Conservation (phyloP, 768 basidiomycete species). For the Butyriboletus loyo region DNA sequence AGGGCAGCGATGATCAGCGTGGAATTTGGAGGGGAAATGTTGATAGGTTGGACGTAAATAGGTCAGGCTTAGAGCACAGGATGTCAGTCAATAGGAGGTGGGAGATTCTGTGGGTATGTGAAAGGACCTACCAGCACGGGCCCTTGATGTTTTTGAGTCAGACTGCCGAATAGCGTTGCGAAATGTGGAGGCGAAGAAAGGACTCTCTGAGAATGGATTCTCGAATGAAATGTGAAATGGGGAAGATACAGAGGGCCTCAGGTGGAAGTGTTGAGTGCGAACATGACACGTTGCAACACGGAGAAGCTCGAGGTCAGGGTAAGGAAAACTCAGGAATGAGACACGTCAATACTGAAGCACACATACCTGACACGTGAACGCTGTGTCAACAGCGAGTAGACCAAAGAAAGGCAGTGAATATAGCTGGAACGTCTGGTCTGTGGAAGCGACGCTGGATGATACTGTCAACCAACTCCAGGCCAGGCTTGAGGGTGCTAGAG, state of each 20-base stretch:
- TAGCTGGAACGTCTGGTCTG: background rate
- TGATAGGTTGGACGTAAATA: background rate
- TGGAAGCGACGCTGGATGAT: background rate
- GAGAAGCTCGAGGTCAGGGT: background rate
- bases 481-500: background rate
- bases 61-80: background rate
- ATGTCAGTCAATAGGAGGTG: background rate
- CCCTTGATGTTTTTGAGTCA: background rate
- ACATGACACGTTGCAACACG: background rate
- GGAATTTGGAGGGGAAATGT: background rate
- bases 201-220: background rate
- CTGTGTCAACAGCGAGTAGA: background rate
- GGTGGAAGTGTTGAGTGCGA: background rate
- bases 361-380: background rate
- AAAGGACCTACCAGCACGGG: background rate
- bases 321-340: constrained; percentile 1
- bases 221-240: background rate
- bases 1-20: background rate
- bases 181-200: background rate
- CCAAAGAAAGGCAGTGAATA: background rate
- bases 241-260: background rate
- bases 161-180: background rate
- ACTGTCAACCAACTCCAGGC: background rate
- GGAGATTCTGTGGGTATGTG: background rate
- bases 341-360: background rate